Evolutionary conservation across 495 filamentous ascomycete genomes (phyloP).

Genomic region (Paragyromitra xinjiangensis): DNA sequence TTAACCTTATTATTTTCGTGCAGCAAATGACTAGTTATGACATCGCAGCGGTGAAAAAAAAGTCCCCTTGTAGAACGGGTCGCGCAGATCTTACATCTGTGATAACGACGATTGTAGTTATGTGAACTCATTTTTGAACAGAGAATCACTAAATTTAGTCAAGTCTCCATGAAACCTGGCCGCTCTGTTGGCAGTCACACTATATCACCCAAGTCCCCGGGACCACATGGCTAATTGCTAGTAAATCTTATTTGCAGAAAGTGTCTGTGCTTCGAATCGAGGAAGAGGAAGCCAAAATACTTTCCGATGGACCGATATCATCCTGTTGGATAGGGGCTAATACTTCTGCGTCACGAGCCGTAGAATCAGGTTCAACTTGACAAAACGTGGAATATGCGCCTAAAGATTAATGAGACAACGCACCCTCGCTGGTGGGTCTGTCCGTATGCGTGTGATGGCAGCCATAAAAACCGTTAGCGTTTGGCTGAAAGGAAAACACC

Average conservation of each 20-base stretch:
- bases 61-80: neutral
- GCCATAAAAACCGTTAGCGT: neutral
- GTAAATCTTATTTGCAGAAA: neutral
- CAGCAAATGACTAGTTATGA: neutral
- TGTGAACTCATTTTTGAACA: too few species aligned
- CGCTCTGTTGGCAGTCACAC: neutral
- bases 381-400: neutral
- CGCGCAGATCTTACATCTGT: neutral
- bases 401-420: neutral
- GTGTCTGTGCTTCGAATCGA: neutral
- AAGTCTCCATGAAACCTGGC: neutral
- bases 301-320: neutral
- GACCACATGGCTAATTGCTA: neutral
- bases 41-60: neutral
- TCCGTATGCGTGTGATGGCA: too few species aligned
- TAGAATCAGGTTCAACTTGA: neutral
- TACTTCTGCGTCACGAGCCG: neutral
- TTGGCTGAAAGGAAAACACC: neutral
- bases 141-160: neutral
- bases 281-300: conserved; percentile 3
- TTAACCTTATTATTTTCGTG: conserved; percentile 20
- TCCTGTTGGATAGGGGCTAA: neutral
- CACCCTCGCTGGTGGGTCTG: neutral
- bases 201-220: neutral
- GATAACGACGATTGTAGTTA: neutral